A percentile compares a stretch with the other conserved stretches of the same genome.
Evolutionary conservation across 768 basidiomycete species (phyloP).

Genomic region (Cystofilobasidium capitatum): DNA sequence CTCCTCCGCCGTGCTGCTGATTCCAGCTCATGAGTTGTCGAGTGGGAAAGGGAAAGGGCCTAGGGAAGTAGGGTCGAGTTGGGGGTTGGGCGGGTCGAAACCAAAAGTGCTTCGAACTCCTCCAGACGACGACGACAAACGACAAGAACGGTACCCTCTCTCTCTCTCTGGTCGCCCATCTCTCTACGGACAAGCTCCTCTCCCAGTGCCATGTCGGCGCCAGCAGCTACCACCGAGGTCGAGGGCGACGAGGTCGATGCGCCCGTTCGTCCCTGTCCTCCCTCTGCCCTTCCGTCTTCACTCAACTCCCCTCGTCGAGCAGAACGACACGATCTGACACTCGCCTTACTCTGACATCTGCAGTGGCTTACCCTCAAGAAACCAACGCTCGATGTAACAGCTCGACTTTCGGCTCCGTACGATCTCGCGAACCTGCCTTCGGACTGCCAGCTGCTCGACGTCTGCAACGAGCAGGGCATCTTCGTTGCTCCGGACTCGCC

Average conservation of each 20-base stretch:
- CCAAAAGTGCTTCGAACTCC: too few species aligned
- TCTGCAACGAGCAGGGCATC: slow-evolving; percentile 7
- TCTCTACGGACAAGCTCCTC: too few species aligned
- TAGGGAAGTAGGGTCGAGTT: too few species aligned
- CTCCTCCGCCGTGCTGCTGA: slow-evolving; percentile 25
- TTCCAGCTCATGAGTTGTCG: too few species aligned
- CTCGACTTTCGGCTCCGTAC: slow-evolving; percentile 12
- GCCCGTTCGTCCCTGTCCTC: slow-evolving; percentile 12
- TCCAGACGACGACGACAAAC: too few species aligned
- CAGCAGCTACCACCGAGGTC: slow-evolving; percentile 5
- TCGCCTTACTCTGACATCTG: not conserved
- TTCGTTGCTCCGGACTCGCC: slow-evolving; percentile 16
- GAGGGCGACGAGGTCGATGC: slow-evolving; percentile 25
- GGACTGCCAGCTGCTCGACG: slow-evolving; percentile 20
- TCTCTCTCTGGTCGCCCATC: too few species aligned
- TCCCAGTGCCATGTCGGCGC: too few species aligned
- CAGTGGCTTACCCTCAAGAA: slow-evolving; percentile 27
- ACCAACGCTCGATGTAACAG: slow-evolving; percentile 15
- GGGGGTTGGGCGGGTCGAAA: too few species aligned
- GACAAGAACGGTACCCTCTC: too few species aligned
- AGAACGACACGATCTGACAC: not conserved
- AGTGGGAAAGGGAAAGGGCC: too few species aligned
- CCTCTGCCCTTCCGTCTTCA: not conserved
- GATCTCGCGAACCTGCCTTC: slow-evolving; percentile 9
- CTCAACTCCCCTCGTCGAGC: not conserved